Percentiles rank a stretch among this genome's conserved stretches.
These are phyloP conservation scores for Aphanomyces invadans DNA, from an alignment of 352 stramenopile species.

Conservation along the genomic window DNA sequence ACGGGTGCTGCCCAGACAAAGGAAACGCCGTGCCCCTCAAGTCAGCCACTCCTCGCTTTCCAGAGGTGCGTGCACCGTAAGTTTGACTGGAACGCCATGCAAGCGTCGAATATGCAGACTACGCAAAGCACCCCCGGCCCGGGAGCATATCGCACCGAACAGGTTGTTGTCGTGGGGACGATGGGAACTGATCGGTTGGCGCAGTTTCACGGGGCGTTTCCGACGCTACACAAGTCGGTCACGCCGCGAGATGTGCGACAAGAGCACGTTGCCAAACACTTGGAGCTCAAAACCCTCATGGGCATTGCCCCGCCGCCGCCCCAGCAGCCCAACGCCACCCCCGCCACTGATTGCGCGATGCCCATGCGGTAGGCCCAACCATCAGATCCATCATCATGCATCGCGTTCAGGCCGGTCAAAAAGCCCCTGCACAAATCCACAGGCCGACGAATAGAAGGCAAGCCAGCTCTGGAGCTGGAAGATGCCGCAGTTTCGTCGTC, in stretches of 20 bases:
- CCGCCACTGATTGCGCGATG: not conserved
- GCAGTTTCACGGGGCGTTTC: slow-evolving; percentile 23
- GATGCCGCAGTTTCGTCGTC: not conserved
- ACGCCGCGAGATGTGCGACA: slow-evolving; percentile 5
- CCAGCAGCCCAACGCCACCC: not conserved
- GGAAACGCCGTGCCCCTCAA: slow-evolving; percentile 14
- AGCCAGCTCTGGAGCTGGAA: not conserved
- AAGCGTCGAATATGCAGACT: not conserved
- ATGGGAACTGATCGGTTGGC: not conserved
- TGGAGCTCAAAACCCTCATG: slow-evolving; percentile 10
- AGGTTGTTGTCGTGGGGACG: no score
- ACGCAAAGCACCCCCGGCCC: slow-evolving; percentile 1
- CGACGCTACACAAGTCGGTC: not conserved
- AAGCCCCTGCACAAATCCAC: not conserved
- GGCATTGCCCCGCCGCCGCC: slow-evolving; percentile 11
- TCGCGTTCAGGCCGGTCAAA: not conserved
- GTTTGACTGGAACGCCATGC: no score
- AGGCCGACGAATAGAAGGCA: not conserved
- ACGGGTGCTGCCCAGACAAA: no score
- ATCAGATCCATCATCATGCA: not conserved
- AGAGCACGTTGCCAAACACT: slow-evolving; percentile 1
- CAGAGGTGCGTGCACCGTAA: no score
- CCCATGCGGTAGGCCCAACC: not conserved
- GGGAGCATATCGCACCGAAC: slow-evolving; percentile 4
- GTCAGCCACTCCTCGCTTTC: slow-evolving; percentile 17